Percentiles rank a stretch among this genome's conserved stretches.
These are phyloP conservation scores for Termitomyces sp. DNA, from an alignment of 768 basidiomycete genomes.

Conservation along the genomic window DNA sequence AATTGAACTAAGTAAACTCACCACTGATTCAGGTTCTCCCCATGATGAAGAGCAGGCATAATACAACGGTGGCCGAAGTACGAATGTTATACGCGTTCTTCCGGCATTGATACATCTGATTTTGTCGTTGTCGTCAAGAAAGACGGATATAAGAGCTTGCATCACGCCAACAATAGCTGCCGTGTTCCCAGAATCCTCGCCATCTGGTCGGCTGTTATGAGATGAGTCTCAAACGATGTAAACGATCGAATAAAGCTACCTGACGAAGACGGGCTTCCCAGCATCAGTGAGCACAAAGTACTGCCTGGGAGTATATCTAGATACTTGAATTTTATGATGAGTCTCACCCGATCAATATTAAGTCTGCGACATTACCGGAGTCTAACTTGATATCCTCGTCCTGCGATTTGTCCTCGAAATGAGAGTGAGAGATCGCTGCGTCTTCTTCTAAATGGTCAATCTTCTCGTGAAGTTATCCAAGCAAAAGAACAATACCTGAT, in stretches of 20 bases:
- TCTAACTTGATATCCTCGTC: conserved; percentile 35
- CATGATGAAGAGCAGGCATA: conserved; percentile 88
- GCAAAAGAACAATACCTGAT: conserved; percentile 31
- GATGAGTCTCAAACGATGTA: background rate
- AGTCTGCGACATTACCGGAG: conserved; percentile 25
- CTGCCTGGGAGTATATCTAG: conserved; percentile 53
- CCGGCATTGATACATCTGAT: conserved; percentile 81
- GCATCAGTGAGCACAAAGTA: conserved; percentile 95
- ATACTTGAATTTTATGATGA: conserved; percentile 22
- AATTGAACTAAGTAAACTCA: conserved; percentile 35
- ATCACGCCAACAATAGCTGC: conserved; percentile 87
- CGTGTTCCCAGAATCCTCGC: conserved; percentile 56
- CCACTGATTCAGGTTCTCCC: conserved; percentile 95
- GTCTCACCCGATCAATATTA: background rate
- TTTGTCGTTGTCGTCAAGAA: conserved; percentile 89
- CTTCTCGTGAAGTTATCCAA: background rate
- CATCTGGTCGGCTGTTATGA: conserved; percentile 40
- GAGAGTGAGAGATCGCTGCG: conserved; percentile 21
- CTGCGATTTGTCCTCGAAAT: conserved; percentile 24
- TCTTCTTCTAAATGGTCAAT: conserved; percentile 18
- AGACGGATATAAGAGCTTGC: conserved; percentile 94
- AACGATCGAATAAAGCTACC: conserved; percentile 39
- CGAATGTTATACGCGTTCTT: conserved; percentile 76
- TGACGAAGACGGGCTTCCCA: conserved; percentile 95
- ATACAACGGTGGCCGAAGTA: conserved; percentile 84